Base-by-base conservation (phyloP, 257 asterid genomes). In the Lantana camara region DNA sequence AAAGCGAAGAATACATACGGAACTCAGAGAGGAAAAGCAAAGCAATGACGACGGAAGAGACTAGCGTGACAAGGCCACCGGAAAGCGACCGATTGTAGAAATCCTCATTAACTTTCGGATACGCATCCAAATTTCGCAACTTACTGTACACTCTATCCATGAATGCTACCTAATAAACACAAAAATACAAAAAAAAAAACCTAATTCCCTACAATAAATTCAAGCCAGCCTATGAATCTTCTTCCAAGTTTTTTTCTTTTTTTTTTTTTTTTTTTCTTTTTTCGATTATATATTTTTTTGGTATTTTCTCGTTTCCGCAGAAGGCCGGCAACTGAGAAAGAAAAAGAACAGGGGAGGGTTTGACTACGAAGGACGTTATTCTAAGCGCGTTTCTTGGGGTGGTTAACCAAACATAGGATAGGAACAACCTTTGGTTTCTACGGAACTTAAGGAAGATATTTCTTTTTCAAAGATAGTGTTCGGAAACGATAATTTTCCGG, bases 31-130 rank as follows among this genome's bases (percentile, higher is more conserved):
- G 29, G 85, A 93, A 83, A 35, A 93, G 99, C 35, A 90, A 64
- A 48, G 80, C 72, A 73, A 93, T 93, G 71, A 79, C 64, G 60
- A 86, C 16, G 22, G 99, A 83, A 62, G 97, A 88, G 3, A 73
- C 83, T 47, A 90, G 72, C 47, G 99, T 93, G 73, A 93, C 76
- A 22, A 93, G 72, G 66, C 99, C 99, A 13, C 99, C 99, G 55
- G 97, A 85, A 9, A 90, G 83, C 9, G 99, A 74, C 13, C 99
- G 99, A 78, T 79, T 90, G 83, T 73, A 90, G 86, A 93, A 93
- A 85, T 93, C 99, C 76, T 93, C 99, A 64, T 87, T 93, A 78
- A 93, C 69, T 66, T 93, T 93, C 1, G 97, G 99, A 72, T 93
- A 93, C 2, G 97, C 99, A 49, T 93, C 99, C 89, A 93, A 86